Conservation (phyloP, 148 eudicot species). For the Chenopodium formosanum region DNA sequence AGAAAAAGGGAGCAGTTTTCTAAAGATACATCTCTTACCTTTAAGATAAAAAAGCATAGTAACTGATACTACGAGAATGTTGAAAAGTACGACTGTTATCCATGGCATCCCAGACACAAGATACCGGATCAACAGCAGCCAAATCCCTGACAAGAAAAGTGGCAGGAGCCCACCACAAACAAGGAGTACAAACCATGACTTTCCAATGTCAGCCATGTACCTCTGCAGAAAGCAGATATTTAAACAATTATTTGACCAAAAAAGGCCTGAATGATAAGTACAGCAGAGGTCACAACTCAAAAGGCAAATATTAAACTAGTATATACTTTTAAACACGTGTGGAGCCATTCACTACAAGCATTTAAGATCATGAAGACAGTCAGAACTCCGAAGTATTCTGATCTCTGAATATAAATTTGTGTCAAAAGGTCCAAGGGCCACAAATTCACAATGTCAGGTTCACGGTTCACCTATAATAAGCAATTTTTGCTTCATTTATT, state of each 20-base stretch:
- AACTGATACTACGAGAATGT: constrained; percentile 72
- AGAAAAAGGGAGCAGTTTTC: not conserved
- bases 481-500: not conserved
- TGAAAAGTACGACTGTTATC: constrained; percentile 84
- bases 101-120: constrained; percentile 97
- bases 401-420: not conserved
- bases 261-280: not conserved
- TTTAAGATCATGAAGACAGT: not conserved
- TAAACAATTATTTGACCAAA: not conserved
- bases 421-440: not conserved
- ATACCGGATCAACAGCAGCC: constrained; percentile 92
- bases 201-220: constrained; percentile 94
- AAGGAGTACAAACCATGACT: constrained; percentile 86
- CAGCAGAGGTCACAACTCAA: not conserved
- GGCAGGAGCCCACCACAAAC: constrained; percentile 96
- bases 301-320: not conserved
- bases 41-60: constrained; percentile 82
- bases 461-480: not conserved
- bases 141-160: constrained; percentile 70
- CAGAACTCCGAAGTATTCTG: too few relatives aligned
- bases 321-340: not conserved
- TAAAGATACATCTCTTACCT: constrained; percentile 50
- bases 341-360: not conserved
- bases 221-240: constrained; percentile 56
- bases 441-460: not conserved